Evolutionary conservation across 192 early-diverging fungal genomes (phyloP), one percentile per base, ranked within the genome.

Genomic region (Gryganskiella cystojenkinii): DNA sequence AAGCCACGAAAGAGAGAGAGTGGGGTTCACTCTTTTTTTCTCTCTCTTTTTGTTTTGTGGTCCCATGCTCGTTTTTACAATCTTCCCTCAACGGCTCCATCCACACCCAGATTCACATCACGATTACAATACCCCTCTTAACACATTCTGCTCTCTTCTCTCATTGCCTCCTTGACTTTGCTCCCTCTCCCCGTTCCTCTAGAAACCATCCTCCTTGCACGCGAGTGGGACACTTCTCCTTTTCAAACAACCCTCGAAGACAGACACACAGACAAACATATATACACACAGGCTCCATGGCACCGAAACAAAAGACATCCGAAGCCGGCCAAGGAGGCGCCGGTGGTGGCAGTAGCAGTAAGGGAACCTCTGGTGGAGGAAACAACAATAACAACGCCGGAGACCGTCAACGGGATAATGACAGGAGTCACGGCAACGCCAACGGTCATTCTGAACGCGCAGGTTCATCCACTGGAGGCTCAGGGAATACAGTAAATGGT

Each of bases 221-320:
- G n/a, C n/a, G n/a, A n/a, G n/a, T n/a, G n/a, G n/a, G n/a, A n/a
- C n/a, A n/a, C n/a, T n/a, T n/a, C n/a, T n/a, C 35, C 24, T 42
- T 40, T 17, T 30, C 43, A 3, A 9, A 46, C 37, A 40, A 40
- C 37, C 37, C 37, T 40, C 37, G 37, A n/a, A n/a, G n/a, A n/a
- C n/a, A n/a, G n/a, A n/a, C n/a, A n/a, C n/a, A n/a, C n/a, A n/a
- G n/a, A n/a, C n/a, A n/a, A n/a, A n/a, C n/a, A n/a, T n/a, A n/a
- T n/a, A n/a, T n/a, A n/a, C n/a, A n/a, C n/a, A 27, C 7, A 40
- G 13, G 8, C 47, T n/a, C 17, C 28, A 78, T 78, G 74, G 74
- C 74, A 3, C 74, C 74, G 22, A 78, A 78, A 51, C 66, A 64
- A 54, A 78, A 78, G 45, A 37, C 60, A 28, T 11, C 57, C 49